Evolutionary conservation across 2,329 filamentous ascomycete genomes (phyloP), one percentile per base, ranked within the genome.

Genomic region (Pseudogymnoascus sp.): DNA sequence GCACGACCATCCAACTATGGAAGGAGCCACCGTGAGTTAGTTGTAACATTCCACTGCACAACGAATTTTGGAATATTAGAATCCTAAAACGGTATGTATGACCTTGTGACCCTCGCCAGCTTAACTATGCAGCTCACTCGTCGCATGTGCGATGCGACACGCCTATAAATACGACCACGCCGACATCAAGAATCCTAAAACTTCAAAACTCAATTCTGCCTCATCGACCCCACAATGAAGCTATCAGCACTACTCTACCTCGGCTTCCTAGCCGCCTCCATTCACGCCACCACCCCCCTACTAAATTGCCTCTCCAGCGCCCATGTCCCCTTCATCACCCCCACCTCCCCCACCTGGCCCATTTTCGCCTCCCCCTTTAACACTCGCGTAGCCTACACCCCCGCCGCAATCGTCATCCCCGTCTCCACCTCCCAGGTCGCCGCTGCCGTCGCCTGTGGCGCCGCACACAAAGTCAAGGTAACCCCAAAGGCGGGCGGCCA

Each of bases 401-500:
- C 44, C 12, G 5, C 5, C 46, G 23, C 46, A 25, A 62, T 70
- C 34, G 67, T 66, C 3, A 66, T 53, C 46, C 23, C 70, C 12
- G 63, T 64, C 68, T 65, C 75, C 71, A 5, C 73, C 1, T 53
- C 73, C 2, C 65, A 74, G 2, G 73, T 83, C 14, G 71, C 76
- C 4, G 72, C 72, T 2, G 76, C 80, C 2, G 75, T 84, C 11
- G 68, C 70, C 34, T 83, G 81, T 62, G 81, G 78, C 1, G 68
- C 70, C 1, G 67, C 75, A 28, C 64, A 71, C 61, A 70, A 71
- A 5, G 73, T 80, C 31, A 78, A 79, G 42, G 77, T 83, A 6
- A 79, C 79, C 37, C 73, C 80, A 1, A 79, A 77, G 64, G 75
- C 76, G 31, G 81, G 81, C 10, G 81, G 81, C 0, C 81, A 84